phyloP scores from a whole-genome alignment of 192 early-diverging fungal genomes.

The Gonapodya sp. region DNA sequence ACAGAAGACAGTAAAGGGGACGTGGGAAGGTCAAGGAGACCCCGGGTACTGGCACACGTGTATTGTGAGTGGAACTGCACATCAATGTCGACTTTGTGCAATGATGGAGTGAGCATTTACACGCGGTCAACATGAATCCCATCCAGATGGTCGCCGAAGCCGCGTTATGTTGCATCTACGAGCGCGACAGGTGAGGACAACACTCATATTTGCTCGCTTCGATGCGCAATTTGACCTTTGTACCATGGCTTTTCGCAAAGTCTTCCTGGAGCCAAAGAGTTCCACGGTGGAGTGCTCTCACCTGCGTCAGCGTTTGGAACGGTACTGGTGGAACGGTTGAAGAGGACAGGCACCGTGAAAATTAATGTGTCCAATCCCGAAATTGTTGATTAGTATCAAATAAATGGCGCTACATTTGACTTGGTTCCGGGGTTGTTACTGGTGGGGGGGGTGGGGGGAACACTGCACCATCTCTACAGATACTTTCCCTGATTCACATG shows the following conservation, averaged over 20 bases:
- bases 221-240: too few species aligned
- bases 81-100: too few species aligned
- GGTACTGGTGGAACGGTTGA: slow-evolving; percentile 53
- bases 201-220: too few species aligned
- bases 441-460: too few species aligned
- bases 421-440: too few species aligned
- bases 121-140: not conserved
- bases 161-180: not conserved
- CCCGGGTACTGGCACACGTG: not conserved
- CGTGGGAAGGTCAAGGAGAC: not conserved
- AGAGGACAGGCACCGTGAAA: slow-evolving; percentile 39
- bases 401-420: too few species aligned
- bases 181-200: not conserved
- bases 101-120: too few species aligned
- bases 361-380: slow-evolving; percentile 41
- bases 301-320: slow-evolving; percentile 71
- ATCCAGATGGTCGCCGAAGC: not conserved
- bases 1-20: not conserved
- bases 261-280: not conserved
- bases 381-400: too few species aligned
- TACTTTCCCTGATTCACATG: not conserved
- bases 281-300: slow-evolving; percentile 63
- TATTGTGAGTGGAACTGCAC: not conserved
- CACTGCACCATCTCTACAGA: not conserved
- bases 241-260: too few species aligned